Conservation (phyloP, 768 basidiomycete species). For the Trametes coccinea region DNA sequence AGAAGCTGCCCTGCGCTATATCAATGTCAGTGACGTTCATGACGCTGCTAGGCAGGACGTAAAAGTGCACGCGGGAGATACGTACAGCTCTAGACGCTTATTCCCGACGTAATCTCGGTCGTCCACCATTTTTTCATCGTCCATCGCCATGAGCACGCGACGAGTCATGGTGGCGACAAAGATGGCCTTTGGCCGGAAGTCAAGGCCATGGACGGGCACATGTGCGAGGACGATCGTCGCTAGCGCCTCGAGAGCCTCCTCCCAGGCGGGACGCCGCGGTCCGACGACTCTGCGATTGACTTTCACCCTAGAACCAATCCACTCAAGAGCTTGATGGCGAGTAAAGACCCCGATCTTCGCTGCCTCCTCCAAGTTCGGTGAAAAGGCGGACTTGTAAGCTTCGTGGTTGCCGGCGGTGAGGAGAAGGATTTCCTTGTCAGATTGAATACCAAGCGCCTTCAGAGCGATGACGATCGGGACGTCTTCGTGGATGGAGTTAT, state of each 20-base stretch:
- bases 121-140: constrained; percentile 96
- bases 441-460: constrained; percentile 94
- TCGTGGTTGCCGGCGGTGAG: constrained; percentile 92
- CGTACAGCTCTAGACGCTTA: constrained; percentile 95
- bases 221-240: constrained; percentile 97
- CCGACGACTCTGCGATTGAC: constrained; percentile 79
- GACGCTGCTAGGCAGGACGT: background rate
- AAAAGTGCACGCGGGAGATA: constrained; percentile 21
- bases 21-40: constrained; percentile 10
- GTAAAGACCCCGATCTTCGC: constrained; percentile 91
- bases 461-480: constrained; percentile 95
- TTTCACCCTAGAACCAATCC: constrained; percentile 92
- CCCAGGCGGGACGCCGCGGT: constrained; percentile 83
- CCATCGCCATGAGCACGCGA: constrained; percentile 93
- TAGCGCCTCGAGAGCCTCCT: constrained; percentile 95
- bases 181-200: constrained; percentile 92
- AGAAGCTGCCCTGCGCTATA: constrained; percentile 91
- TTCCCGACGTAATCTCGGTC: constrained; percentile 99
- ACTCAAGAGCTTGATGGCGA: constrained; percentile 90
- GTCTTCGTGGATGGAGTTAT: constrained; percentile 97
- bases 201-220: constrained; percentile 85
- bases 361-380: constrained; percentile 91
- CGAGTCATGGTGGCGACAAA: constrained; percentile 98
- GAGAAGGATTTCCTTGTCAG: constrained; percentile 96
- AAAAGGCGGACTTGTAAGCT: constrained; percentile 81